Evolutionary conservation across 208 protist species (phyloP).

Genomic region (Trypanosomatidae sp.): DNA sequence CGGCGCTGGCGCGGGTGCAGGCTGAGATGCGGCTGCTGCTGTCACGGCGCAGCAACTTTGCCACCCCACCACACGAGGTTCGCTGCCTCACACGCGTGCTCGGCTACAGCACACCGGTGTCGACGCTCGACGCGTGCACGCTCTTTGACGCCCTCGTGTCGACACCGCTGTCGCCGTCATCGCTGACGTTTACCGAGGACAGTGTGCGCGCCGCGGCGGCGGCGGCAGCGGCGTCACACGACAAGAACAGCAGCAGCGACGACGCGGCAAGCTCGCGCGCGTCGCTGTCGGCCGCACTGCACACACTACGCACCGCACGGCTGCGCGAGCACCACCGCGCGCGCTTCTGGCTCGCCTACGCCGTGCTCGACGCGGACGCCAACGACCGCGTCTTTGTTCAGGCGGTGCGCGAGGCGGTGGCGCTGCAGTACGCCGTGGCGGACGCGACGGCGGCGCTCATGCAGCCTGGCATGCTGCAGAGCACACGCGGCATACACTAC

Average conservation of each 20-base stretch:
- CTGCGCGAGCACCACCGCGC: constrained; percentile 41
- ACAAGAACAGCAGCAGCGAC: too few relatives aligned
- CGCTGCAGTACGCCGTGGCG: constrained; percentile 44
- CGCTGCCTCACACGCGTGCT: constrained; percentile 42
- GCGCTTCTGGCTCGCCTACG: constrained; percentile 69
- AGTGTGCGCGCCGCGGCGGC: constrained; percentile 1
- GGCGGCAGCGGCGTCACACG: constrained; percentile 6
- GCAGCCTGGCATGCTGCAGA: constrained; percentile 75
- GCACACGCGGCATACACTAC: constrained; percentile 71
- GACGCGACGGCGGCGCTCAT: constrained; percentile 61
- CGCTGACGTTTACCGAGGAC: not conserved
- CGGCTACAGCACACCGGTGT: constrained; percentile 71
- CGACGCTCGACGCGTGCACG: constrained; percentile 63
- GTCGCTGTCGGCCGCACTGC: too few relatives aligned
- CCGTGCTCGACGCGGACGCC: constrained; percentile 65
- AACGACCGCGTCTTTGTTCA: constrained; percentile 41
- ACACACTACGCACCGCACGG: constrained; percentile 4
- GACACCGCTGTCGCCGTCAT: constrained; percentile 14
- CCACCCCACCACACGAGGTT: constrained; percentile 20
- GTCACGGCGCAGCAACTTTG: constrained; percentile 14
- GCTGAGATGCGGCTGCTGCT: constrained; percentile 40
- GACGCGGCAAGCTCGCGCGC: too few relatives aligned
- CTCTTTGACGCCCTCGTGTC: constrained; percentile 56
- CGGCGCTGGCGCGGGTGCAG: constrained; percentile 38
- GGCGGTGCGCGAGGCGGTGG: constrained; percentile 41